These are phyloP conservation scores for Torulaspora quercuum DNA, from an alignment of 805 yeast genomes.

Conservation along the genomic window DNA sequence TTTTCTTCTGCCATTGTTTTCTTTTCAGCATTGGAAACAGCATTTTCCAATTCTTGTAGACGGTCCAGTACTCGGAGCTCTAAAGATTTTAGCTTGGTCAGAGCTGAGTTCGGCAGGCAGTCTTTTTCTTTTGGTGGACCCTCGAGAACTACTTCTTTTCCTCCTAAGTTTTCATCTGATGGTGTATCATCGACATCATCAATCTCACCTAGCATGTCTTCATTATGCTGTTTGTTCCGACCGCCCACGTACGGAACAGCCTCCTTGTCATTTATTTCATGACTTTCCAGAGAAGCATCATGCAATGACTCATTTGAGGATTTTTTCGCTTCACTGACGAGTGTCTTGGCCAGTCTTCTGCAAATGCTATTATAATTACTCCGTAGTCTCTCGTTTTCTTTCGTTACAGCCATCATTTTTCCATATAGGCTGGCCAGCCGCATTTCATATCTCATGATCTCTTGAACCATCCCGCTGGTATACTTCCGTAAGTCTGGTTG, in stretches of 20 bases:
- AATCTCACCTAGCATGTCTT: too few species aligned
- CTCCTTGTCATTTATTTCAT: neutral
- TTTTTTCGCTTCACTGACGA: conserved; percentile 1
- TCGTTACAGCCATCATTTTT: conserved; percentile 10
- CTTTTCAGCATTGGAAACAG: neutral
- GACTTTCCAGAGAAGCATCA: too few species aligned
- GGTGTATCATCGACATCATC: too few species aligned
- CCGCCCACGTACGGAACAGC: too few species aligned
- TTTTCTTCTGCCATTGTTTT: neutral
- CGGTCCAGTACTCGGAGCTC: conserved; percentile 11
- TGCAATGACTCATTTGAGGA: too few species aligned
- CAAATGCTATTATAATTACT: conserved; percentile 1
- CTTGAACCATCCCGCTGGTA: conserved; percentile 15
- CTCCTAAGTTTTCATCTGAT: too few species aligned
- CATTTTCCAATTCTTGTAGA: conserved; percentile 9
- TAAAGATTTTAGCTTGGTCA: conserved; percentile 6
- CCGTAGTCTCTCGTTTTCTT: conserved; percentile 14
- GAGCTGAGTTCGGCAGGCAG: neutral
- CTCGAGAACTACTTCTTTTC: too few species aligned
- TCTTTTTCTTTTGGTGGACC: too few species aligned
- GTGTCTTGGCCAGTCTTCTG: neutral
- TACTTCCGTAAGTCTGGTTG: conserved; percentile 1
- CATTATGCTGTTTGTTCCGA: too few species aligned
- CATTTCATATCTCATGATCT: conserved; percentile 24
- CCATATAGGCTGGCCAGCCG: conserved; percentile 22